Evolutionary conservation across 306 rosid species (phyloP).

Genomic region (Clitoria ternatea): DNA sequence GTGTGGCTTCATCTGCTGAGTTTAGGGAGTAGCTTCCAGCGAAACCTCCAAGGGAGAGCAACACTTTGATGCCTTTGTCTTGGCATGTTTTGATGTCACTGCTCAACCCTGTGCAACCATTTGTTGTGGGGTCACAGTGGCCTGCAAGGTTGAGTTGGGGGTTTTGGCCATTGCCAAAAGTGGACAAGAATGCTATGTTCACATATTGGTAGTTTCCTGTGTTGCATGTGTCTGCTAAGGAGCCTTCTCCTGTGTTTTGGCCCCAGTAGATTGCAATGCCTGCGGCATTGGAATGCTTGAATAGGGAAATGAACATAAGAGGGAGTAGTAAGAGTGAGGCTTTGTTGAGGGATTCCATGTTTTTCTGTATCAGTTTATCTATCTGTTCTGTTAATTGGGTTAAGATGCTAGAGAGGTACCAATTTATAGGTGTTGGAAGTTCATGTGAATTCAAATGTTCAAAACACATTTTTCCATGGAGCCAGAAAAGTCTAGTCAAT

Average conservation of each 20-base stretch:
- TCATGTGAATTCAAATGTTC: background rate
- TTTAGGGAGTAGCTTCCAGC: constrained; percentile 31
- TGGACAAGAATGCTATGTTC: background rate
- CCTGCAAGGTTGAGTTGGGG: constrained; percentile 35
- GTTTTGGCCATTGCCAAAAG: constrained; percentile 42
- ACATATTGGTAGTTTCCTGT: background rate
- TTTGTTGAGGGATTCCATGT: constrained; percentile 36
- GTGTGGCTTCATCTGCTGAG: constrained; percentile 36
- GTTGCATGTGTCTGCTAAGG: background rate
- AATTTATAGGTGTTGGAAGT: constrained; percentile 18
- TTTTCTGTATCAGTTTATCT: background rate
- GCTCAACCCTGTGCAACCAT: constrained; percentile 31
- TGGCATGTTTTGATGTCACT: constrained; percentile 21
- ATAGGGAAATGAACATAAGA: constrained; percentile 23
- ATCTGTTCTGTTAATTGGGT: background rate
- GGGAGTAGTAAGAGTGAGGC: constrained; percentile 9
- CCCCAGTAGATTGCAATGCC: constrained; percentile 32
- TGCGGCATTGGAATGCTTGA: constrained; percentile 2
- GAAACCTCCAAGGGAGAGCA: constrained; percentile 53
- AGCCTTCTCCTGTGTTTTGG: background rate
- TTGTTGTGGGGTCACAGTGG: constrained; percentile 27
- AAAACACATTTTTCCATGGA: no score
- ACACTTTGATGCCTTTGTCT: constrained; percentile 34
- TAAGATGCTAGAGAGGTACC: background rate
- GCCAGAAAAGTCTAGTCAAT: constrained; percentile 5